These are phyloP conservation scores for Conoideocrella luteorostrata DNA, from an alignment of 2,329 filamentous ascomycete genomes.

Conservation along the genomic window DNA sequence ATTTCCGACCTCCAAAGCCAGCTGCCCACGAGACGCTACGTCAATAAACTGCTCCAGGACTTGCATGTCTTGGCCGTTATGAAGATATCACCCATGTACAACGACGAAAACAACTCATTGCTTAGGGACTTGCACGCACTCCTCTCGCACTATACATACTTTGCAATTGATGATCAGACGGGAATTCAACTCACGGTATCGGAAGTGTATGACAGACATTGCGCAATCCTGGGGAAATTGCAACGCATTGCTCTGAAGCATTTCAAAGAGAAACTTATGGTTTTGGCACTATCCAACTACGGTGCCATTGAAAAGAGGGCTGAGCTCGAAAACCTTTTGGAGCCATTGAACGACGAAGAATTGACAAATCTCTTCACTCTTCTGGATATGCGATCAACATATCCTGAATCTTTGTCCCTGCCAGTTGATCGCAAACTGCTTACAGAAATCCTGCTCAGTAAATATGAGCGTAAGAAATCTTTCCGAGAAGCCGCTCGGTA, in stretches of 20 bases:
- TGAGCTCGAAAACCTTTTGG: conserved; percentile 72
- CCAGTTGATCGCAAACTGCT: conserved; percentile 57
- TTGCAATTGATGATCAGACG: conserved; percentile 86
- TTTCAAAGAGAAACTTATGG: conserved; percentile 86
- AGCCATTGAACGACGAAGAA: conserved; percentile 67
- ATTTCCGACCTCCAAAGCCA: conserved; percentile 88
- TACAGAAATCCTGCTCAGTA: conserved; percentile 65
- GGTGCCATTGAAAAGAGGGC: conserved; percentile 74
- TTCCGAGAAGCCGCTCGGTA: conserved; percentile 74
- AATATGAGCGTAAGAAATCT: conserved; percentile 69
- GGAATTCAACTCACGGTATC: conserved; percentile 66
- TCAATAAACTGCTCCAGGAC: conserved; percentile 82
- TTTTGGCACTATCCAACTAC: conserved; percentile 88
- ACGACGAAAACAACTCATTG: conserved; percentile 65
- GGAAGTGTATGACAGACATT: conserved; percentile 76
- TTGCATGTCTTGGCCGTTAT: conserved; percentile 76
- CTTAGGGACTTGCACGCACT: conserved; percentile 75
- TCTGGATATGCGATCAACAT: conserved; percentile 75
- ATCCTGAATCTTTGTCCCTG: conserved; percentile 65
- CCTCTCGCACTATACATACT: conserved; percentile 81
- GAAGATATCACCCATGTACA: conserved; percentile 70
- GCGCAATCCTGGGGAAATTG: conserved; percentile 66
- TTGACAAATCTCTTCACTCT: conserved; percentile 60
- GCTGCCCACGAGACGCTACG: conserved; percentile 85
- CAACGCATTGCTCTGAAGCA: conserved; percentile 73